These are phyloP conservation scores for Ogataea trehalophila DNA, from an alignment of 805 yeast genomes.

Conservation along the genomic window DNA sequence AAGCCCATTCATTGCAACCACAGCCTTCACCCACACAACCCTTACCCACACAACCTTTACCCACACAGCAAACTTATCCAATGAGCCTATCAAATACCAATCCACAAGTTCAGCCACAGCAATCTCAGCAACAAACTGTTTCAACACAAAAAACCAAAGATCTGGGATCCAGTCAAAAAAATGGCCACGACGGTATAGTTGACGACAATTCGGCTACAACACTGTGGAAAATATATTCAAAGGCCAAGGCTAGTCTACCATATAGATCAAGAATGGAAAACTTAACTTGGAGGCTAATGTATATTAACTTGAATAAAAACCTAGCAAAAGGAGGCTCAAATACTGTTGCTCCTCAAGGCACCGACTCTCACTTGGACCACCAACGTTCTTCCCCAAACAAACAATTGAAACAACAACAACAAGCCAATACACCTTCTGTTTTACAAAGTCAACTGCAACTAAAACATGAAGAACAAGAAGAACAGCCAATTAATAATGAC, in stretches of 20 bases:
- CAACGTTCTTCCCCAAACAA: neutral
- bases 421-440: neutral
- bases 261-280: conserved; percentile 76
- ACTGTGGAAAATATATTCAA: conserved; percentile 78
- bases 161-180: neutral
- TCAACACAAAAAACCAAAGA: neutral
- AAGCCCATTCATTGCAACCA: neutral
- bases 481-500: conserved; percentile 6
- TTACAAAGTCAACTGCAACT: conserved; percentile 2
- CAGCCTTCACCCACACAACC: neutral
- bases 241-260: conserved; percentile 71
- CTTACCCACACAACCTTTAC: neutral
- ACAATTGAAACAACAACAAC: neutral
- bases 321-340: neutral
- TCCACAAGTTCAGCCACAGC: neutral
- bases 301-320: conserved; percentile 32
- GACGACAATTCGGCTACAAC: conserved; percentile 43
- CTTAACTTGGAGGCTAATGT: conserved; percentile 85
- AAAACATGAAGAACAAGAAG: neutral
- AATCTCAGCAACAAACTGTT: neutral
- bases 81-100: neutral
- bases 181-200: conserved; percentile 6
- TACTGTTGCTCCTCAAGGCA: neutral
- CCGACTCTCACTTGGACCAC: neutral
- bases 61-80: no score